Percentiles rank a stretch among this genome's conserved stretches.
Conservation (phyloP, 495 filamentous ascomycete species). For the Saxispiralis lemnorum region DNA sequence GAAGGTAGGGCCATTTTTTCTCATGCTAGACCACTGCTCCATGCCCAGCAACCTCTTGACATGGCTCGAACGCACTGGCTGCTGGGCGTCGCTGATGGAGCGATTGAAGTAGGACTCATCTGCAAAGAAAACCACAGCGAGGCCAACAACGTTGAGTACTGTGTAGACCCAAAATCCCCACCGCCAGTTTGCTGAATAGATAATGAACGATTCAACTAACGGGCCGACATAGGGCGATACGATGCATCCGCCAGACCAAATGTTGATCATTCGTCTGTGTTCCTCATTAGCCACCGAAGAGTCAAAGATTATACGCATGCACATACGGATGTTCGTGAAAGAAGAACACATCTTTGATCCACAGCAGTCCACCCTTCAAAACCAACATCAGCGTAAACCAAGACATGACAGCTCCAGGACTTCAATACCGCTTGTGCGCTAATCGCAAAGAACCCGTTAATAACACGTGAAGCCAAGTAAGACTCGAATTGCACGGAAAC, state of each 20-base stretch:
- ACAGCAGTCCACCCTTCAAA: conserved; percentile 43
- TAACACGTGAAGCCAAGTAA: conserved; percentile 40
- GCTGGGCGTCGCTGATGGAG: conserved; percentile 29
- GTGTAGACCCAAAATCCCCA: conserved; percentile 36
- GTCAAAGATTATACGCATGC: too few relatives aligned
- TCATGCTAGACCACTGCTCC: conserved; percentile 29
- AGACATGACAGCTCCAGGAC: too few relatives aligned
- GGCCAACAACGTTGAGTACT: conserved; percentile 29
- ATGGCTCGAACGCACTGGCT: conserved; percentile 26
- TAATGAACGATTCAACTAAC: conserved; percentile 41
- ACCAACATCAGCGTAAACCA: too few relatives aligned
- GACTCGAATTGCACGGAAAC: conserved; percentile 34
- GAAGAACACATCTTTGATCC: conserved; percentile 50
- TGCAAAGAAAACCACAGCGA: conserved; percentile 33
- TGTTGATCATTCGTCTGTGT: conserved; percentile 47
- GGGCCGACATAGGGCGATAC: conserved; percentile 45
- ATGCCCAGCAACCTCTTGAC: conserved; percentile 29
- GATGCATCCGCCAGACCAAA: conserved; percentile 36
- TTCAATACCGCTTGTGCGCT: conserved; percentile 37
- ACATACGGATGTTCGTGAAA: conserved; percentile 46
- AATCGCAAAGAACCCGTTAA: conserved; percentile 47
- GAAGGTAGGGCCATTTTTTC: conserved; percentile 28
- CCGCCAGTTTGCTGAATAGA: conserved; percentile 32
- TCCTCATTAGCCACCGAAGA: too few relatives aligned
- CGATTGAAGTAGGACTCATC: conserved; percentile 47